Base-by-base conservation (phyloP, 352 stramenopile genomes). In the Globisporangium viniferum region DNA sequence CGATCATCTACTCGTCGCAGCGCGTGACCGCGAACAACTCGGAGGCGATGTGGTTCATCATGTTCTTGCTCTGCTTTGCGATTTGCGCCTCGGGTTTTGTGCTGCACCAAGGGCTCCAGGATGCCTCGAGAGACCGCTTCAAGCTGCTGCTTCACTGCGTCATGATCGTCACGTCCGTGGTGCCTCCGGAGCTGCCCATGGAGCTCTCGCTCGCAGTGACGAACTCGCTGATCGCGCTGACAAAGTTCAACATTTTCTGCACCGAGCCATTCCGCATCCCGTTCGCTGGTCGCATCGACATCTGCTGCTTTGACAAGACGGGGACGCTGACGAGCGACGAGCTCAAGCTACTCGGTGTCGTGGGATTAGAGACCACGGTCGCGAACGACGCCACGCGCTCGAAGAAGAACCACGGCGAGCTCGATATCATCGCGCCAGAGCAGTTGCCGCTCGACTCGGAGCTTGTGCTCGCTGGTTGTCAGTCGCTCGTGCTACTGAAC, bases 301-400 rank as follows among this genome's bases (percentile, higher is more conserved):
- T 95, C 5, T 98, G 93, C 73, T 98, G 86, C 68, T 98, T 99
- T 70, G 96, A 99, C 79, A 98, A 99, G 73, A 98, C 95, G 0
- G 97, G 97, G 22, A 99, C 96, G 8, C 78, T 98, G 15, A 98
- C 96, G 0, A 97, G 82, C 58, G 96, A 99, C 78, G 81, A 96
- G 58, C 84, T 98, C 63, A 81, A 84, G 59, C 71, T 87, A 64
- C 73, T 70, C 12, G 79, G 79, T 2, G 71, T 84, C 59, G 69
- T 75, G 0, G 79, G 79, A 10, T 55, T 84, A 14, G 27, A 64
- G 41, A 64, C 56, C 0, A n/a, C 35, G 1, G 62, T 55, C 15
- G 29, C 14, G 27, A 41, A 62, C 41, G 44, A 48, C 18, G 36
- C 35, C n/a, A 44, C 35, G 12, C 24, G 36, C 22, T 59, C 10